Evolutionary conservation across 2,329 filamentous ascomycete genomes (phyloP).

Genomic region (Xylariaceae sp.): DNA sequence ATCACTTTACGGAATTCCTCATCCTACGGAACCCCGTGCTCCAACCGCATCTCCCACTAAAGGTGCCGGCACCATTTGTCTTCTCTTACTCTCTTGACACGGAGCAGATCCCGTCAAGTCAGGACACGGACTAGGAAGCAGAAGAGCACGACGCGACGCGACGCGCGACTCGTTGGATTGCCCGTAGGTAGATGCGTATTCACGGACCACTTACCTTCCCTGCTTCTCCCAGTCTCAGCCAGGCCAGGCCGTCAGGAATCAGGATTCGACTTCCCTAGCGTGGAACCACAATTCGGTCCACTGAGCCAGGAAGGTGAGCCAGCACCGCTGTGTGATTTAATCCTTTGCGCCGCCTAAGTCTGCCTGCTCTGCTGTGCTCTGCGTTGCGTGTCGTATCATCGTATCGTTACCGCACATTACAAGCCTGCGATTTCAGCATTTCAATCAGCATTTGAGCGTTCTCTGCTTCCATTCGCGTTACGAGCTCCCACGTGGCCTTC

Average conservation of each 20-base stretch:
- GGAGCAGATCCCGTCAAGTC: too few relatives aligned
- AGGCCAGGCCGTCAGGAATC: neutral
- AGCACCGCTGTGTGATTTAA: constrained; percentile 26
- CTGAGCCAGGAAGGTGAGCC: constrained; percentile 31
- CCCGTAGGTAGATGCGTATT: too few relatives aligned
- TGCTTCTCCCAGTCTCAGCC: too few relatives aligned
- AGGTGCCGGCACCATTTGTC: too few relatives aligned
- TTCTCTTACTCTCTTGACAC: too few relatives aligned
- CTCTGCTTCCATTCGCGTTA: constrained; percentile 3
- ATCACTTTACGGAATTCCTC: too few relatives aligned
- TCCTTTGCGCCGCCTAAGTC: constrained; percentile 6
- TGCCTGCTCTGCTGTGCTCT: constrained; percentile 9
- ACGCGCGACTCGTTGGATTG: too few relatives aligned
- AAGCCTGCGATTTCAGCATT: constrained; percentile 5
- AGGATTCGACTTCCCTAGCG: constrained; percentile 9
- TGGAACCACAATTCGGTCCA: neutral
- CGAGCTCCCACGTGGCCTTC: constrained; percentile 8
- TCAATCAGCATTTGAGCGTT: neutral
- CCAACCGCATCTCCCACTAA: too few relatives aligned
- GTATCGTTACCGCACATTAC: neutral
- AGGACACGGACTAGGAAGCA: too few relatives aligned
- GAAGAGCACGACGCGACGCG: too few relatives aligned
- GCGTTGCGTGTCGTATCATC: constrained; percentile 8
- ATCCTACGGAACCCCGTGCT: too few relatives aligned
- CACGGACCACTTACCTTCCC: too few relatives aligned